A percentile compares a stretch with the other conserved stretches of the same genome.
These are phyloP conservation scores for Lathyrus tuberosus DNA, from an alignment of 306 rosid genomes.

Conservation along the genomic window DNA sequence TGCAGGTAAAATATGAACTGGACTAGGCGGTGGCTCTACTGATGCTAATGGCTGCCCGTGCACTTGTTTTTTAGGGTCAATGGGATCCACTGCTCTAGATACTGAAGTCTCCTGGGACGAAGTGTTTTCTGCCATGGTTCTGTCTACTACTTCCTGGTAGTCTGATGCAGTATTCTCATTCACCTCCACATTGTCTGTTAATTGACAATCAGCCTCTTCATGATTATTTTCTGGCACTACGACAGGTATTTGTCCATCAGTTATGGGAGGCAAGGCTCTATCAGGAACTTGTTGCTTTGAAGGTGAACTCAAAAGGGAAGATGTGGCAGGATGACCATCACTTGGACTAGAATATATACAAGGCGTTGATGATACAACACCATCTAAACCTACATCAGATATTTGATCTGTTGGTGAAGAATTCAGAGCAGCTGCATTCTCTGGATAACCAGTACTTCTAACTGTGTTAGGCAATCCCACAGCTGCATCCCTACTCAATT, in stretches of 20 bases:
- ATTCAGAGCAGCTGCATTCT: slow-evolving; percentile 19
- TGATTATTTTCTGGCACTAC: slow-evolving; percentile 37
- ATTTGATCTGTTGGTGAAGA: slow-evolving; percentile 30
- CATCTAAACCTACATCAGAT: slow-evolving; percentile 33
- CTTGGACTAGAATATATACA: slow-evolving; percentile 25
- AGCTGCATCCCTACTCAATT: slow-evolving; percentile 35
- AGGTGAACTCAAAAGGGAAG: not conserved
- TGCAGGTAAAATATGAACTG: slow-evolving; percentile 25
- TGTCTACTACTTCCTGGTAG: slow-evolving; percentile 48
- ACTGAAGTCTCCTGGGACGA: slow-evolving; percentile 42
- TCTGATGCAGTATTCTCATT: slow-evolving; percentile 38
- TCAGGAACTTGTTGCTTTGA: slow-evolving; percentile 12
- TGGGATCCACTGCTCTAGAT: slow-evolving; percentile 35
- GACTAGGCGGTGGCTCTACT: slow-evolving; percentile 38
- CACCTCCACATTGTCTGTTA: slow-evolving; percentile 26
- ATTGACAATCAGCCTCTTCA: slow-evolving; percentile 42
- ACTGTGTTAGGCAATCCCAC: slow-evolving; percentile 14
- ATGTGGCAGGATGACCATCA: slow-evolving; percentile 28
- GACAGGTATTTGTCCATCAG: slow-evolving; percentile 35
- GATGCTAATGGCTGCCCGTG: slow-evolving; percentile 39
- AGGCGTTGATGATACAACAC: slow-evolving; percentile 18
- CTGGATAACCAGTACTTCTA: slow-evolving; percentile 18
- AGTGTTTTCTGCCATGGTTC: slow-evolving; percentile 38
- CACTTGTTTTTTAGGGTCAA: slow-evolving; percentile 45
- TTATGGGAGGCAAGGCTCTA: slow-evolving; percentile 13